A percentile compares a stretch with the other conserved stretches of the same genome.
Conservation (phyloP, 495 filamentous ascomycete species). For the Tuber microsphaerosporum region DNA sequence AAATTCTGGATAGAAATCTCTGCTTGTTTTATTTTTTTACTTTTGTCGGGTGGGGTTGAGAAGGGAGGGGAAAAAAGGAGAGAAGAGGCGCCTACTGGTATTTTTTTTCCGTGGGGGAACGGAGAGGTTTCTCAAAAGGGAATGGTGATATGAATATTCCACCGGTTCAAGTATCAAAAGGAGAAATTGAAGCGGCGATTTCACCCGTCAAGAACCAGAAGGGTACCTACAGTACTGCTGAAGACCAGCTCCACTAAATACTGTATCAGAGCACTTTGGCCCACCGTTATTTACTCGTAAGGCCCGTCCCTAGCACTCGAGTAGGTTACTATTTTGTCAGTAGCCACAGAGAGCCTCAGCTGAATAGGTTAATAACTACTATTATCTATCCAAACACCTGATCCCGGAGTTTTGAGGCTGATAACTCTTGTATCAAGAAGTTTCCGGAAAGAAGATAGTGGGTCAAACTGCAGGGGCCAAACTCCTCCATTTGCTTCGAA, state of each 20-base stretch:
- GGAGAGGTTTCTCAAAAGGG: slow-evolving; percentile 21
- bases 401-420: not conserved
- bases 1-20: slow-evolving; percentile 10
- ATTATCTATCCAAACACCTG: not conserved
- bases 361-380: not conserved
- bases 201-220: slow-evolving; percentile 14
- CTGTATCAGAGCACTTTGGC: not conserved
- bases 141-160: slow-evolving; percentile 19
- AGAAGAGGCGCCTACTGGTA: slow-evolving; percentile 6
- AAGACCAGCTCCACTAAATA: slow-evolving; percentile 15
- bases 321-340: not conserved
- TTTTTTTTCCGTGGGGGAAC: slow-evolving; percentile 9
- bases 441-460: slow-evolving; percentile 1
- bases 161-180: slow-evolving; percentile 26
- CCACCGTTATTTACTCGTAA: not conserved
- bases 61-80: slow-evolving; percentile 9
- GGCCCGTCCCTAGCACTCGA: not conserved
- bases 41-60: not conserved
- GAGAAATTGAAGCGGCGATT: slow-evolving; percentile 24
- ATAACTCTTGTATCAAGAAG: not conserved
- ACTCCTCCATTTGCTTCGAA: not conserved
- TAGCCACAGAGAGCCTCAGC: not conserved
- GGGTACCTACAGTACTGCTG: slow-evolving; percentile 9
- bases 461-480: slow-evolving; percentile 4
- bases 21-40: not conserved